Base-by-base conservation (phyloP, 1,284 basidiomycete genomes). In the Limonomyces culmigenus region DNA sequence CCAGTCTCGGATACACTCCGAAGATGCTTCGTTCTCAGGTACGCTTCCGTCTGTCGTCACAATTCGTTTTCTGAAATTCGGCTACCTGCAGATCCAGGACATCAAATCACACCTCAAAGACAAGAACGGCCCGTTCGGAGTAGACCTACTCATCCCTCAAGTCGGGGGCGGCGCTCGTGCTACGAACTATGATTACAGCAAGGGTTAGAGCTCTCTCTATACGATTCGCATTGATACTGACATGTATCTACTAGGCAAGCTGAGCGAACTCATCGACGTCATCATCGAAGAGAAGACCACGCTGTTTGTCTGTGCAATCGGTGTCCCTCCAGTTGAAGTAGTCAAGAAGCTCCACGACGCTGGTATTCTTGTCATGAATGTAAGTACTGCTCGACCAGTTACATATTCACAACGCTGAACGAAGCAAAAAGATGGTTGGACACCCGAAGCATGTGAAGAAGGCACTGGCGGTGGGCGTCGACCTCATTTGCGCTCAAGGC, bases 361-460 rank as follows among this genome's bases (percentile, higher is more conserved):
- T 5, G 76, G 80, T 8, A 88, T 91, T 43, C 65, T 73, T 20
- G 65, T 88, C 41, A 85, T 87, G 81, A 91, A 91, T 50, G 70
- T 73, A 45, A 45, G 67, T 47, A n/a, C n/a, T n/a, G n/a, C n/a
- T n/a, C n/a, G n/a, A n/a, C n/a, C n/a, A n/a, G n/a, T n/a, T n/a
- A n/a, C n/a, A n/a, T n/a, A n/a, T n/a, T n/a, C n/a, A n/a, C n/a
- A n/a, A n/a, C n/a, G n/a, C n/a, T n/a, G n/a, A n/a, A n/a, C n/a
- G n/a, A n/a, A n/a, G n/a, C n/a, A n/a, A n/a, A n/a, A n/a, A 74
- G 67, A 92, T 92, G 85, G 77, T 93, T 43, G 87, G 86, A 13
- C 78, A 84, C 52, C 83, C 83, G 4, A 89, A 85, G 53, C 87
- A 91, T 53, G 83, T 84, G 32, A 45, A 59, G 36, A 86, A 87